Percentiles rank a stretch among this genome's conserved stretches.
These are phyloP conservation scores for Tetrahymena borealis DNA, from an alignment of 73 alveolate species.

Conservation along the genomic window DNA sequence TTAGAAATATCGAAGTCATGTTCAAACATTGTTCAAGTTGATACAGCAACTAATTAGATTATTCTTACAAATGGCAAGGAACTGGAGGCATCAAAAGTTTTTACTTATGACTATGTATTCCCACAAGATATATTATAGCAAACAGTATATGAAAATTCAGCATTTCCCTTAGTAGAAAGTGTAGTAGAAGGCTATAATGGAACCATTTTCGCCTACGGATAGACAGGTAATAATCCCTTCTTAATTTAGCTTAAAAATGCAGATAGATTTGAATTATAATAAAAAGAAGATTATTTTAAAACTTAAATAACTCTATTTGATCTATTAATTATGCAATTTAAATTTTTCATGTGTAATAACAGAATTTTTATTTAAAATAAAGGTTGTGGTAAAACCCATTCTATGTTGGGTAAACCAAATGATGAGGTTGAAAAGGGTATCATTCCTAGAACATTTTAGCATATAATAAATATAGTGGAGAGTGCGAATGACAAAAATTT, in stretches of 20 bases:
- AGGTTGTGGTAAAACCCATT: constrained; percentile 87
- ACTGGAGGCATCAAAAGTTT: constrained; percentile 20
- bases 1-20: constrained; percentile 41
- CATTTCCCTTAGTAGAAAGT: constrained; percentile 91
- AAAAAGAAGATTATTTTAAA: neutral
- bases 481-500: constrained; percentile 76
- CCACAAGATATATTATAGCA: constrained; percentile 75
- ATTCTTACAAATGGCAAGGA: constrained; percentile 4
- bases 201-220: constrained; percentile 70
- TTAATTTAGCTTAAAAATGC: too few relatives aligned
- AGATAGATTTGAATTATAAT: too few relatives aligned
- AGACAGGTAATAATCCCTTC: constrained; percentile 44
- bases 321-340: neutral
- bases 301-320: neutral
- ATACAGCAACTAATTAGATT: constrained; percentile 19
- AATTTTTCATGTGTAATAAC: neutral
- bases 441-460: constrained; percentile 87
- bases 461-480: constrained; percentile 70
- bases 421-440: constrained; percentile 64
- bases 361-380: neutral
- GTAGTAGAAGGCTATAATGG: constrained; percentile 96
- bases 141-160: constrained; percentile 89
- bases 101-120: constrained; percentile 87
- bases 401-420: constrained; percentile 80
- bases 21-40: constrained; percentile 23